Evolutionary conservation across 2,329 filamentous ascomycete genomes (phyloP).

Genomic region (Falciphora oryzae): DNA sequence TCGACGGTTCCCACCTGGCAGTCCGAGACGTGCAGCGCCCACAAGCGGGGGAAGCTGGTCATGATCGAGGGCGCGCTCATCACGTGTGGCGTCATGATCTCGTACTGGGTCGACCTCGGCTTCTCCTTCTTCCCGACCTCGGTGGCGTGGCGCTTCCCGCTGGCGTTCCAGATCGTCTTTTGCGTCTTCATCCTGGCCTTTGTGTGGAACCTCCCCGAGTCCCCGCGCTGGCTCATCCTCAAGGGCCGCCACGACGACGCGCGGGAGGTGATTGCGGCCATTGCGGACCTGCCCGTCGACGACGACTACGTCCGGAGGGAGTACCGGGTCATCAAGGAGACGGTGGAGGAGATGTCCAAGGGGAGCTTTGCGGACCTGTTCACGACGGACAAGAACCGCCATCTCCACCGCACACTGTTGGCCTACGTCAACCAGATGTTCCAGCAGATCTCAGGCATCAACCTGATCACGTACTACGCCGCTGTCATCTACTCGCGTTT

Average conservation of each 20-base stretch:
- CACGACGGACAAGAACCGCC: constrained; percentile 16
- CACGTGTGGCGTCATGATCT: constrained; percentile 50
- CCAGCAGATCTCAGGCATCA: constrained; percentile 35
- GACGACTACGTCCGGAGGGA: constrained; percentile 51
- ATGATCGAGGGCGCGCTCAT: constrained; percentile 56
- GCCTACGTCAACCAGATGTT: constrained; percentile 23
- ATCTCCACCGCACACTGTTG: constrained; percentile 19
- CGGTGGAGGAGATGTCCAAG: constrained; percentile 53
- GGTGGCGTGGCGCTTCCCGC: constrained; percentile 54
- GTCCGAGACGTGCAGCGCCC: constrained; percentile 50
- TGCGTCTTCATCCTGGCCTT: constrained; percentile 50
- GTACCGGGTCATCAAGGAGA: constrained; percentile 46
- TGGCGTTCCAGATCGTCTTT: constrained; percentile 53
- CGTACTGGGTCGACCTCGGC: constrained; percentile 57
- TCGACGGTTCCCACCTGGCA: constrained; percentile 54
- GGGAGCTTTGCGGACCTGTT: constrained; percentile 18
- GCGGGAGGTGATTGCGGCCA: constrained; percentile 34
- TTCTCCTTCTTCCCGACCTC: constrained; percentile 45
- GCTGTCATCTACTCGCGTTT: constrained; percentile 18
- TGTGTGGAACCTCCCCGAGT: constrained; percentile 48
- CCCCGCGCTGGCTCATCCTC: constrained; percentile 39
- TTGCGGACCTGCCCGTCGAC: constrained; percentile 35
- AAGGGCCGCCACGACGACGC: constrained; percentile 39
- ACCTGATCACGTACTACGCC: constrained; percentile 18
- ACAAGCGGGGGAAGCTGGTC: constrained; percentile 54